Conservation (phyloP, 208 protist species). For the Trypanosoma boissoni region DNA sequence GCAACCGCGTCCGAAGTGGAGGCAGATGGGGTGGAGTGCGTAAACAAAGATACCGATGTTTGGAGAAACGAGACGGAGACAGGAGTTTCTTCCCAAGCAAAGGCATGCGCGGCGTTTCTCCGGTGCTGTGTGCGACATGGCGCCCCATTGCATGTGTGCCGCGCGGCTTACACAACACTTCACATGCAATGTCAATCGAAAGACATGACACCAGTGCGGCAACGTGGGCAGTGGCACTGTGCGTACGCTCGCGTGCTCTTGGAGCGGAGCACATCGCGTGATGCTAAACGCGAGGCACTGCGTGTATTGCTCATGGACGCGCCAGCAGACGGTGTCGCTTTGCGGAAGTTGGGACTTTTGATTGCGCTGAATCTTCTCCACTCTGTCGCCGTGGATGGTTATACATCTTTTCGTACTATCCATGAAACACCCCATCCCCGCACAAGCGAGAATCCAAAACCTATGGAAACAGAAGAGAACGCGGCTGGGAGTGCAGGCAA, state of each 20-base stretch:
- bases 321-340: slow-evolving; percentile 8
- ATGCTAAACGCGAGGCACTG: slow-evolving; percentile 19
- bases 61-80: too few species aligned
- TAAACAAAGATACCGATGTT: too few species aligned
- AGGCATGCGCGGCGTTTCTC: slow-evolving; percentile 12
- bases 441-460: too few species aligned
- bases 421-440: too few species aligned
- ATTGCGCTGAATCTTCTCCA: slow-evolving; percentile 18
- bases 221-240: too few species aligned
- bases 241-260: slow-evolving; percentile 18
- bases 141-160: slow-evolving; percentile 17
- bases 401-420: too few species aligned
- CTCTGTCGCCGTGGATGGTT: slow-evolving; percentile 3
- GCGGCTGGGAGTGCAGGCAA: too few species aligned
- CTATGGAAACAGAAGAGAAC: too few species aligned
- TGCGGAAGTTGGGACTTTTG: slow-evolving; percentile 8
- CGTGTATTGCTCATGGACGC: slow-evolving; percentile 25
- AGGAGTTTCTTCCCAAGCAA: too few species aligned
- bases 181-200: too few species aligned
- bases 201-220: too few species aligned
- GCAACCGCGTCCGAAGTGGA: neutral
- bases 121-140: slow-evolving; percentile 17
- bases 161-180: slow-evolving; percentile 1
- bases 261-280: too few species aligned
- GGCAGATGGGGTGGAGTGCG: neutral